Base-by-base conservation (phyloP, 2,329 filamentous ascomycete genomes). In the Exophiala calicioides region DNA sequence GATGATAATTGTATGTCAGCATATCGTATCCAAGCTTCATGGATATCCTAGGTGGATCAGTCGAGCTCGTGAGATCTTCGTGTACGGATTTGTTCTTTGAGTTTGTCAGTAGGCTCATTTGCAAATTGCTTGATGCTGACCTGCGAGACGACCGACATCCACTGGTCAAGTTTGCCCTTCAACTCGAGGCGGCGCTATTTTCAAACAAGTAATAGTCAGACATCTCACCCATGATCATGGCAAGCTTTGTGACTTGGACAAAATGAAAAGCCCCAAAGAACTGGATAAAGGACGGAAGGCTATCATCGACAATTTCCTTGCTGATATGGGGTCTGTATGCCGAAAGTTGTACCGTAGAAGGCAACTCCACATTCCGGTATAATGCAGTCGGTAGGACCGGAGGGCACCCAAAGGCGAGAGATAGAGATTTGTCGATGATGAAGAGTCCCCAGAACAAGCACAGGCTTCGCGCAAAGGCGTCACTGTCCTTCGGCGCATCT, bases 371-470 rank as follows among this genome's bases (percentile, higher is more conserved):
- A 9, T 43, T 43, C 6, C 9, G 19, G 19, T 43, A 35, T n/a
- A 27, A 10, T 12, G 30, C 13, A 7, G 40, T 8, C 16, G 30
- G 40, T 15, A 43, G 29, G 9, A 27, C 13, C 27, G 40, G 21
- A 3, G 40, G 30, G 21, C 40, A 43, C 13, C 40, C 40, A 23
- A 43, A 35, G 7, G 40, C 24, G 19, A 43, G 40, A 9, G 40
- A 43, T 9, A 35, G 9, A 18, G 30, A 19, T 15, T 43, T 43
- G 21, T 43, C 40, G 7, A 27, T 35, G 20, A 43, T 35, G 30
- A 43, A 43, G 5, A 43, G 40, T 20, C 40, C 35, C 40, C 40
- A 43, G 23, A 43, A 43, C 6, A 43, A 24, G 29, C 30, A 43
- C 6, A 43, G 10, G 13, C 29, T 43, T 19, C 40, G 30, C 5